Conservation (phyloP, 495 filamentous ascomycete genomes). For the Penicillium malachiteum region DNA sequence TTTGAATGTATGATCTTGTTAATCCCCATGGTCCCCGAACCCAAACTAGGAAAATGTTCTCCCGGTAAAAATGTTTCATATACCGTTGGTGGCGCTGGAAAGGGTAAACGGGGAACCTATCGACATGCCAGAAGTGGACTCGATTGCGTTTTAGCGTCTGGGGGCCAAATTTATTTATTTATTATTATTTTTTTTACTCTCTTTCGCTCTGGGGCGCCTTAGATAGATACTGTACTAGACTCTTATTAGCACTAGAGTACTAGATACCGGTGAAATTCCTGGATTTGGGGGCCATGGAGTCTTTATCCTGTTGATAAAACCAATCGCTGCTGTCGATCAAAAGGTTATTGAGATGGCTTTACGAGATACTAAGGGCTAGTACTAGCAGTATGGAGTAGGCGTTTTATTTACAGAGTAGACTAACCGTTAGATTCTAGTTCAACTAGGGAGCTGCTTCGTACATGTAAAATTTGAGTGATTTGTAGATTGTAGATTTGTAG, state of each 20-base stretch:
- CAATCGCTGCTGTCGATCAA: neutral
- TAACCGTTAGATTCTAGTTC: too few relatives aligned
- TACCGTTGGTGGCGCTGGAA: neutral
- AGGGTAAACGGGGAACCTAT: neutral
- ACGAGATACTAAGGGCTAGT: neutral
- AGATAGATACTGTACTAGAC: neutral
- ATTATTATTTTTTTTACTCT: neutral
- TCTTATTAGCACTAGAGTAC: too few relatives aligned
- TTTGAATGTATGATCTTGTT: neutral
- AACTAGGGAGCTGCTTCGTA: too few relatives aligned
- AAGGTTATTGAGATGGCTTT: neutral
- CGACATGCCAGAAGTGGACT: neutral
- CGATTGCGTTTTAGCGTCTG: neutral
- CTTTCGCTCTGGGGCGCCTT: conserved; percentile 5
- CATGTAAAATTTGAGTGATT: too few relatives aligned
- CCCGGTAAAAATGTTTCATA: neutral
- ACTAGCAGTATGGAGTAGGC: too few relatives aligned
- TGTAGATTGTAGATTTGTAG: too few relatives aligned
- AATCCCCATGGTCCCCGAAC: neutral
- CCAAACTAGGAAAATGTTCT: neutral
- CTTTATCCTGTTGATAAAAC: neutral
- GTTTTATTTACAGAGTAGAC: too few relatives aligned
- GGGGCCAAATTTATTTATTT: neutral
- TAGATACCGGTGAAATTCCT: neutral
- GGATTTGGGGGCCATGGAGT: neutral